Base-by-base conservation (phyloP, 164 flowering plant species). In the Vitis riparia region DNA sequence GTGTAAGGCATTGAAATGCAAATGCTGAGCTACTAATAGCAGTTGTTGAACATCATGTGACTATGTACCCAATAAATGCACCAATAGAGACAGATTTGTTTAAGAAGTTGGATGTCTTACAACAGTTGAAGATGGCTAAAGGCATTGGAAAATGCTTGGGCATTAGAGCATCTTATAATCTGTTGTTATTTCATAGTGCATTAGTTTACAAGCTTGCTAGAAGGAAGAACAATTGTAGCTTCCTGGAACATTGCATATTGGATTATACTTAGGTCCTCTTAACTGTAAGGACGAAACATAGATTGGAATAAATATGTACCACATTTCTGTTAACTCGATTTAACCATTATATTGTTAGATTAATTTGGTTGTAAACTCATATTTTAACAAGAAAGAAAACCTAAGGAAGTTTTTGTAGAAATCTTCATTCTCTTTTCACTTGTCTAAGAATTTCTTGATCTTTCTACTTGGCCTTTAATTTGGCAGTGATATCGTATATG, bases 1-100 rank as follows among this genome's bases (percentile, higher is more conserved):
- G 30, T 95, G 99, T 78, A 95, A 93, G 75, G 91, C 97, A n/a
- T 47, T 29, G 3, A 95, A 88, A 77, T 95, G 99, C 64, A 79
- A 70, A 67, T 95, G 99, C 71, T 83, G 92, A 55, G 83, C 81
- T 14, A 51, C 76, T 58, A 80, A 80, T 3, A 81, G 86, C 19
- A 64, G 48, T 48, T 95, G 97, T 75, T 83, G 92, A 7, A 27
- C 63, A 5, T 79, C 88, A 14, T 96, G 99, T 72, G 84, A 90
- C 50, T 93, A 97, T 70, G 30, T 65, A n/a, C 63, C 77, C 3
- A 58, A 74, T 0, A 93, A 82, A 62, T 95, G 99, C 73, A 72
- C 81, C 30, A 95, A 95, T 62, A 81, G 95, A 75, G 83, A 73
- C 23, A 8, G 32, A 55, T 48, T 30, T n/a, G 17, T 8, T 19